Evolutionary conservation across 129 eudicot genomes (phyloP).

Genomic region (Helianthus tuberosus): DNA sequence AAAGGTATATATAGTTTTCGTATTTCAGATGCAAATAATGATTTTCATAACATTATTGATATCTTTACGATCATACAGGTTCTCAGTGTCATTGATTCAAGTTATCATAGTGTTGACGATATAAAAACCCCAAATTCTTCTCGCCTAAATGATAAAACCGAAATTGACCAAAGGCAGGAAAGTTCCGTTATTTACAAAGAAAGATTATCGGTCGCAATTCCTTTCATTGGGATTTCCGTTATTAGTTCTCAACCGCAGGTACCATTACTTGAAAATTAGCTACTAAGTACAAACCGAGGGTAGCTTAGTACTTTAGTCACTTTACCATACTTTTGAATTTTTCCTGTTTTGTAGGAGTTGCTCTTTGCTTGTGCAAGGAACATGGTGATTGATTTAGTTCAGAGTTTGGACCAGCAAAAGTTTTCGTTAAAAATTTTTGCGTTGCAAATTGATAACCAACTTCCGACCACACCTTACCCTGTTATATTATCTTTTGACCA

Average conservation of each 20-base stretch:
- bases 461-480: conserved; percentile 80
- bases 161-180: conserved; percentile 44
- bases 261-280: conserved; percentile 2
- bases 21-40: conserved; percentile 12
- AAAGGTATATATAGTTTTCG: conserved; percentile 57
- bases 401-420: conserved; percentile 82
- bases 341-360: conserved; percentile 64
- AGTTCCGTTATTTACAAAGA: conserved; percentile 56
- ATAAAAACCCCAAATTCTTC: conserved; percentile 47
- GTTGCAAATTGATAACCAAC: conserved; percentile 92
- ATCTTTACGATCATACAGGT: conserved; percentile 53
- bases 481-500: conserved; percentile 85
- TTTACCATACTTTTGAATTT: not conserved
- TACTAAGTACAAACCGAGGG: conserved; percentile 19
- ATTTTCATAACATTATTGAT: conserved; percentile 15
- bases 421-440: conserved; percentile 61
- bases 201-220: conserved; percentile 58
- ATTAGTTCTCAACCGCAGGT: conserved; percentile 90
- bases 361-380: conserved; percentile 84
- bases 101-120: conserved; percentile 70
- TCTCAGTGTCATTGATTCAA: conserved; percentile 87
- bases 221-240: conserved; percentile 90
- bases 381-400: conserved; percentile 55
- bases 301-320: not conserved
- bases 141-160: conserved; percentile 44